These are phyloP conservation scores for Leptodermis oblonga DNA, from an alignment of 257 asterid species.

Conservation along the genomic window DNA sequence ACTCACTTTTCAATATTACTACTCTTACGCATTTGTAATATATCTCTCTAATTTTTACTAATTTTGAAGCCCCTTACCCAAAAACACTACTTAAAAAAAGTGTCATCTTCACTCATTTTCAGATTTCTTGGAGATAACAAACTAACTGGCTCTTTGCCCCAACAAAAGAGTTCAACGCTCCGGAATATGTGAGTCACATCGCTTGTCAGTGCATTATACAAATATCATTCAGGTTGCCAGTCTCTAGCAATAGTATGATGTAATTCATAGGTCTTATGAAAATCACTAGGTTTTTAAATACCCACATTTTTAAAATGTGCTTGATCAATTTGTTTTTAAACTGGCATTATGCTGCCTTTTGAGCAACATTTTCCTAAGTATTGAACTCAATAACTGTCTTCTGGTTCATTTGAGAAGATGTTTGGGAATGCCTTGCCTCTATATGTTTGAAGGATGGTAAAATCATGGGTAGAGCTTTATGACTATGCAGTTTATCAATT, in stretches of 20 bases:
- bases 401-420: no score
- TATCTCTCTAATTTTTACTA: conserved; percentile 7
- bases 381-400: no score
- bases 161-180: conserved; percentile 40
- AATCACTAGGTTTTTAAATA: no score
- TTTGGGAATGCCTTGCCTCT: no score
- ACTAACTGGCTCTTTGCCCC: conserved; percentile 55
- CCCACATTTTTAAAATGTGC: no score
- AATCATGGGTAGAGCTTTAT: no score
- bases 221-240: not conserved
- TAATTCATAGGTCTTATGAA: no score
- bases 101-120: conserved; percentile 14
- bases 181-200: conserved; percentile 43
- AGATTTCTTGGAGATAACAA: conserved; percentile 86
- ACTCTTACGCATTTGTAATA: conserved; percentile 52
- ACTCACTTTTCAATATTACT: conserved; percentile 45
- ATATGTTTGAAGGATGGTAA: no score
- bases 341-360: no score
- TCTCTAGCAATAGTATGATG: not conserved
- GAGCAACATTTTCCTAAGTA: no score
- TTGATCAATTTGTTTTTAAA: no score
- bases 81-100: not conserved
- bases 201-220: not conserved
- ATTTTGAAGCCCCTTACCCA: not conserved
- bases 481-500: no score